These are phyloP conservation scores for Teunomyces atbi DNA, from an alignment of 805 yeast genomes.

Conservation along the genomic window DNA sequence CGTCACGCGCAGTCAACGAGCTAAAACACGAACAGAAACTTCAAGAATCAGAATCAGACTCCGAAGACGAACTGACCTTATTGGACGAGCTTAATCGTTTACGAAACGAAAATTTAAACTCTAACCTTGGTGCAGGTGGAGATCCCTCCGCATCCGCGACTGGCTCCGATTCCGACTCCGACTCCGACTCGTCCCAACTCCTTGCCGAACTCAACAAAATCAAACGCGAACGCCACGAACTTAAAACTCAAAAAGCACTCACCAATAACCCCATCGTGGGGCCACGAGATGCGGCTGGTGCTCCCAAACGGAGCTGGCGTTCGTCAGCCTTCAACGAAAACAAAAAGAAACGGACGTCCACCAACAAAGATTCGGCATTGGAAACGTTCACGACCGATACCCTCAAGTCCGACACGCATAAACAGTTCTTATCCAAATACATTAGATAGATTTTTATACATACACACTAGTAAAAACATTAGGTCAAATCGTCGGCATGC, in stretches of 20 bases:
- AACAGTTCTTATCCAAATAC: conserved; percentile 34
- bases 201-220: conserved; percentile 20
- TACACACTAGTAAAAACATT: background rate
- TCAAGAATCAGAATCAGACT: background rate
- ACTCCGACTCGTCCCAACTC: conserved; percentile 15
- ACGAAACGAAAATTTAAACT: conserved; percentile 1
- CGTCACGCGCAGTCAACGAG: conserved; percentile 23
- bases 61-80: conserved; percentile 5
- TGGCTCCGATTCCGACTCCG: conserved; percentile 8
- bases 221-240: conserved; percentile 11
- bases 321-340: conserved; percentile 20
- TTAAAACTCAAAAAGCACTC: conserved; percentile 9
- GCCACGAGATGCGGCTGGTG: background rate
- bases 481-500: conserved; percentile 9
- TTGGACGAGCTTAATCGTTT: conserved; percentile 3
- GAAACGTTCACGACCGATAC: conserved; percentile 31
- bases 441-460: conserved; percentile 17
- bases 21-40: conserved; percentile 11
- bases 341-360: conserved; percentile 6
- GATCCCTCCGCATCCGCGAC: conserved; percentile 2
- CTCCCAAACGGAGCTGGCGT: conserved; percentile 29
- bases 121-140: background rate
- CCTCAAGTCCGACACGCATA: conserved; percentile 32
- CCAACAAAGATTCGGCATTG: too few species aligned
- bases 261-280: conserved; percentile 10